Conservation (phyloP, 805 yeast genomes). For the Metschnikowia rubicola region DNA sequence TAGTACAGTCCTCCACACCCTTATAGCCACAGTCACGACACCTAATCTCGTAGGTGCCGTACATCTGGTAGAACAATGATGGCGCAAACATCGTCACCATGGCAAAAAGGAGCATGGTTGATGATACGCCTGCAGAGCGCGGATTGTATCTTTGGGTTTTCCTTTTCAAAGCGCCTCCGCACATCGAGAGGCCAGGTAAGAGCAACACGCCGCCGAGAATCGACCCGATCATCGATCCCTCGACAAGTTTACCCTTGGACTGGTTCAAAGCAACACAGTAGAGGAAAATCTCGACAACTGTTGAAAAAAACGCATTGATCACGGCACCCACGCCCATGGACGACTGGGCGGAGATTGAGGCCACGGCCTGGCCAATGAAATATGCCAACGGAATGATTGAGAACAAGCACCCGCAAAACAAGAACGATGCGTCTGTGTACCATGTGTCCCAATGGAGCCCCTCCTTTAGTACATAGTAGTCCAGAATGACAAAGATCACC, state of each 20-base stretch:
- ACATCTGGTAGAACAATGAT: constrained; percentile 82
- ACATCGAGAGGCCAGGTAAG: constrained; percentile 94
- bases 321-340: constrained; percentile 99
- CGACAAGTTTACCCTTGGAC: constrained; percentile 83
- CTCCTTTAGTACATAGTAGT: constrained; percentile 62
- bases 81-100: constrained; percentile 91
- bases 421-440: constrained; percentile 58
- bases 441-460: constrained; percentile 32
- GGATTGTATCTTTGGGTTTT: constrained; percentile 96
- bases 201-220: constrained; percentile 87
- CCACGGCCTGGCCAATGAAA: constrained; percentile 98
- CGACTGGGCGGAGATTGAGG: constrained; percentile 96
- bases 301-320: constrained; percentile 94
- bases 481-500: constrained; percentile 79
- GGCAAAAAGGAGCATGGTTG: constrained; percentile 91
- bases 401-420: constrained; percentile 72
- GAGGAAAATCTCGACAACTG: constrained; percentile 87
- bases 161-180: constrained; percentile 90
- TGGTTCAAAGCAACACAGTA: constrained; percentile 89
- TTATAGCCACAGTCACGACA: constrained; percentile 53
- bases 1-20: constrained; percentile 48
- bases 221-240: constrained; percentile 93
- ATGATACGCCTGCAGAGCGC: constrained; percentile 92
- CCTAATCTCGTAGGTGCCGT: constrained; percentile 76
- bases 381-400: constrained; percentile 93